A percentile compares a stretch with the other conserved stretches of the same genome.
Conservation (phyloP, 768 basidiomycete species). For the Stropharia rugosoannulata region DNA sequence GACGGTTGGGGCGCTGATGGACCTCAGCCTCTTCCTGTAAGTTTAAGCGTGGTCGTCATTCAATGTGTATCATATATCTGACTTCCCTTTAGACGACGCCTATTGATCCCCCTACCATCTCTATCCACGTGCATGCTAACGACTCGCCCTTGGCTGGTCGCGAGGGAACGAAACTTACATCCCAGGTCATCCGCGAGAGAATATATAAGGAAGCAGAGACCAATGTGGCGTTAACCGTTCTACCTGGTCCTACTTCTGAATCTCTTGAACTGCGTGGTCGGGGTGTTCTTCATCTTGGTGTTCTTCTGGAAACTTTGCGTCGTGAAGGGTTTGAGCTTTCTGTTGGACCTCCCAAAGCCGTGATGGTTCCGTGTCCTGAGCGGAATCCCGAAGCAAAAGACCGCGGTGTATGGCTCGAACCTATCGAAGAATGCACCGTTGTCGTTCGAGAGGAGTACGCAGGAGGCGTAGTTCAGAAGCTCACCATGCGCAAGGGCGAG, state of each 20-base stretch:
- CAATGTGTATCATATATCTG: not conserved
- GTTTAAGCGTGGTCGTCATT: constrained; percentile 8
- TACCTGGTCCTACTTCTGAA: constrained; percentile 49
- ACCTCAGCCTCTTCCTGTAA: constrained; percentile 37
- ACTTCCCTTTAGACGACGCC: constrained; percentile 36
- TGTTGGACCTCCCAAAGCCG: constrained; percentile 49
- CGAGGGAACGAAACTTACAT: constrained; percentile 49
- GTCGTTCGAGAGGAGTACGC: constrained; percentile 47
- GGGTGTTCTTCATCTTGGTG: constrained; percentile 50
- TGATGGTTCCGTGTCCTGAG: constrained; percentile 43
- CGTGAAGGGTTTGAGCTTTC: constrained; percentile 48
- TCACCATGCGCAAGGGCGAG: constrained; percentile 49
- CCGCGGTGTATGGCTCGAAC: constrained; percentile 39
- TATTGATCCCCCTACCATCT: constrained; percentile 52
- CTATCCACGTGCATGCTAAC: constrained; percentile 45
- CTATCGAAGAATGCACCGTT: constrained; percentile 45
- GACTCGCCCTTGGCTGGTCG: constrained; percentile 45
- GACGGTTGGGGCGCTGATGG: constrained; percentile 44
- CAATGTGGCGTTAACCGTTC: constrained; percentile 48
- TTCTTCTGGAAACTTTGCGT: constrained; percentile 47
- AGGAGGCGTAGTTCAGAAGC: constrained; percentile 46
- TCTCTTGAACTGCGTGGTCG: constrained; percentile 48
- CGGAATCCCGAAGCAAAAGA: constrained; percentile 18
- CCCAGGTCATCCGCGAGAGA: constrained; percentile 46
- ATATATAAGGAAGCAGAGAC: constrained; percentile 50